Conservation (phyloP, 2,329 filamentous ascomycete genomes). For the Blumeria graminis region DNA sequence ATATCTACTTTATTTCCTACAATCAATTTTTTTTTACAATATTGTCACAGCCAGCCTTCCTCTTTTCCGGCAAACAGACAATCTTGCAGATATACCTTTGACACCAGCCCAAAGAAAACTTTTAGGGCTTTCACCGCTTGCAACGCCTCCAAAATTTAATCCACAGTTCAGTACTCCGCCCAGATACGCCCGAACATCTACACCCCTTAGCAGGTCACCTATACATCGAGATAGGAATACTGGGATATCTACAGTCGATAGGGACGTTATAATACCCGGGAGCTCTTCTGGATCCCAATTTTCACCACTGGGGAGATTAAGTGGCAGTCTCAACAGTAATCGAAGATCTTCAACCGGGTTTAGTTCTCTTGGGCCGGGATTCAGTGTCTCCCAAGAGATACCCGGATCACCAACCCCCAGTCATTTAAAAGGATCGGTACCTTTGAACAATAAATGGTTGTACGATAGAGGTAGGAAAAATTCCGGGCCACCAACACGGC, state of each 20-base stretch:
- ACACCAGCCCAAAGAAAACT: slow-evolving; percentile 72
- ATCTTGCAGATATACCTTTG: slow-evolving; percentile 70
- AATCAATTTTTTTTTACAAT: slow-evolving; percentile 42
- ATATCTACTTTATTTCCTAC: slow-evolving; percentile 21
- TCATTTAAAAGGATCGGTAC: slow-evolving; percentile 44
- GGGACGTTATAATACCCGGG: slow-evolving; percentile 24
- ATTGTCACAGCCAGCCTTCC: slow-evolving; percentile 47
- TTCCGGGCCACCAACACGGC: slow-evolving; percentile 9
- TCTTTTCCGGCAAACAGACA: slow-evolving; percentile 46
- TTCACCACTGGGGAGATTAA: slow-evolving; percentile 28
- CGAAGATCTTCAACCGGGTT: slow-evolving; percentile 41
- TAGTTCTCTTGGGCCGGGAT: slow-evolving; percentile 25
- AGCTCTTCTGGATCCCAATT: slow-evolving; percentile 23
- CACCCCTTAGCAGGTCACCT: slow-evolving; percentile 29
- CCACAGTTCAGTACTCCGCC: slow-evolving; percentile 67
- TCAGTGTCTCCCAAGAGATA: slow-evolving; percentile 21
- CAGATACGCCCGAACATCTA: slow-evolving; percentile 57
- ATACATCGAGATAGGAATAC: slow-evolving; percentile 24
- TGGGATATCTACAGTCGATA: slow-evolving; percentile 32
- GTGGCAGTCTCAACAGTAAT: slow-evolving; percentile 19
- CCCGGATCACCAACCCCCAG: slow-evolving; percentile 46
- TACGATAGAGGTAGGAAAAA: slow-evolving; percentile 51
- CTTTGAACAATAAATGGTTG: slow-evolving; percentile 80
- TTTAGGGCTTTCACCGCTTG: slow-evolving; percentile 52
- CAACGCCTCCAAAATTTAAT: slow-evolving; percentile 36